Base-by-base conservation (phyloP, 306 rosid genomes). In the Mimosa pudica region DNA sequence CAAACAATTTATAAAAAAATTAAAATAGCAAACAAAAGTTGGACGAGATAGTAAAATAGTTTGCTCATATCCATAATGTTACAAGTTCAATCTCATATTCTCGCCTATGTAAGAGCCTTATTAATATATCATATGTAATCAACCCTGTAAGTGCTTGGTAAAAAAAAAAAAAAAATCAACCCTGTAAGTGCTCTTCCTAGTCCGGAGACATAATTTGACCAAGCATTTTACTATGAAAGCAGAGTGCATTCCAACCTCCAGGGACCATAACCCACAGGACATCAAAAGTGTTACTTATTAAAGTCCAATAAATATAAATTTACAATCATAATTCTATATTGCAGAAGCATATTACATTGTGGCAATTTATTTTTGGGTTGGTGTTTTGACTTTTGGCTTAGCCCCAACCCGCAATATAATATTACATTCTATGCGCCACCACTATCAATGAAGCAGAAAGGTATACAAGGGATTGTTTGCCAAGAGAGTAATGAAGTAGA, bases 211-310 rank as follows among this genome's bases (percentile, higher is more conserved):
- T 38, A 38, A 3, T 2, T 5, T 38, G 42, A 38, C 4, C 42
- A 38, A 38, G 42, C 42, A 38, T 3, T 80, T 74, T 36, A 17
- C 73, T 20, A 5, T 20, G 4, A 7, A 17, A 41, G n/a, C 42
- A 62, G 38, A 32, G 68, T 32, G n/a, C 68, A 62, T 18, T 7
- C 5, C 61, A 30, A 11, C 14, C 41, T 8, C 67, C 17, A 10
- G 36, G 67, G 67, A 11, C 67, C 67, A 62, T 30, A 62, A 62
- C 42, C 68, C 68, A 11, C 42, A 11, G 18, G 68, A 62, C 42
- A 62, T 33, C 42, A 62, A 12, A 32, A 38, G 13, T 0, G 30
- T 61, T 38, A 30, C 41, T 7, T 30, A 10, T 10, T 33, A 2
- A 57, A 30, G 67, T 30, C 17, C 16, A 10, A 61, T 12, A 61